phyloP scores from a whole-genome alignment of 1,139 yeast genomes.

The Kurtzmaniella quercitrusa region DNA sequence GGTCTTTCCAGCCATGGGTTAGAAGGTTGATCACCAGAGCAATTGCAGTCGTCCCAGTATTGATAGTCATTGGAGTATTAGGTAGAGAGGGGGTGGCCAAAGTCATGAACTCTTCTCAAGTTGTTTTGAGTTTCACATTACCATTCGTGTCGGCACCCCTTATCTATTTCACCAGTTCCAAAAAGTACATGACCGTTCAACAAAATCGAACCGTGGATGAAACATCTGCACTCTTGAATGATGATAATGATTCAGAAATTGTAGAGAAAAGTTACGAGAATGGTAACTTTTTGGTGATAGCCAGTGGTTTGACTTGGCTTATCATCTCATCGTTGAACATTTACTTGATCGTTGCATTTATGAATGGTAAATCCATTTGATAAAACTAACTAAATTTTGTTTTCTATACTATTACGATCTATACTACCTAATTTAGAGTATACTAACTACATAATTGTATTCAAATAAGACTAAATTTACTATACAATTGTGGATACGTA shows the following conservation, averaged over 20 bases:
- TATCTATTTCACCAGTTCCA: conserved; percentile 62
- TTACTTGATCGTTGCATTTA: conserved; percentile 65
- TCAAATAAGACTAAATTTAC: conserved; percentile 2
- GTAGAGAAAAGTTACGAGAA: conserved; percentile 52
- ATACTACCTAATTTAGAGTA: no score
- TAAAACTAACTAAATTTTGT: neutral
- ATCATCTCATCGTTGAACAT: conserved; percentile 69
- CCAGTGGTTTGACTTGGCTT: conserved; percentile 64
- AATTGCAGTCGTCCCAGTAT: conserved; percentile 69
- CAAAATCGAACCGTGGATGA: conserved; percentile 17
- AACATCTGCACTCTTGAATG: conserved; percentile 14
- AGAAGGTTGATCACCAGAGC: conserved; percentile 68
- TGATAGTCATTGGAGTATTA: conserved; percentile 55
- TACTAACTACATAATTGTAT: conserved; percentile 1
- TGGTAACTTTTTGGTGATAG: conserved; percentile 47
- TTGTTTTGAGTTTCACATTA: conserved; percentile 60
- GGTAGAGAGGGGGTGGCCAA: conserved; percentile 69
- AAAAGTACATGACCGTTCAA: conserved; percentile 54
- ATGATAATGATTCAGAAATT: conserved; percentile 3
- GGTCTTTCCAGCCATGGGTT: conserved; percentile 67
- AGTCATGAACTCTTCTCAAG: conserved; percentile 73
- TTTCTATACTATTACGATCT: no score
- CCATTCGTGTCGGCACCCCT: conserved; percentile 78
- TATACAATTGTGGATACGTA: conserved; percentile 5
- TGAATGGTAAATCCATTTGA: conserved; percentile 64